Conservation (phyloP, 306 rosid species). For the Gastrolobium villosum region DNA sequence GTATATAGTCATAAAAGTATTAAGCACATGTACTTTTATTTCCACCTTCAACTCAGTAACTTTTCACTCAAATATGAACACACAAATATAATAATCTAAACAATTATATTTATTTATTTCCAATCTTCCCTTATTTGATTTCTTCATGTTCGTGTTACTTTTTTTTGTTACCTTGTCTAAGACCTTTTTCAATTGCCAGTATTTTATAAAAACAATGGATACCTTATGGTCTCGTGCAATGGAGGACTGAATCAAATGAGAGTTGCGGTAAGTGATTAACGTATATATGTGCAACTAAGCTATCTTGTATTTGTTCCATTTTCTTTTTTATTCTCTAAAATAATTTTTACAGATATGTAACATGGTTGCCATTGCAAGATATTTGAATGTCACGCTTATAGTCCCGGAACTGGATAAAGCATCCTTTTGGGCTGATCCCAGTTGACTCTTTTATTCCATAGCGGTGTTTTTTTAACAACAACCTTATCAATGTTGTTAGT, state of each 20-base stretch:
- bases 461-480: not conserved
- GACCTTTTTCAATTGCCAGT: conserved; percentile 58
- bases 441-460: conserved; percentile 56
- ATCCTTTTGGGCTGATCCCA: conserved; percentile 99
- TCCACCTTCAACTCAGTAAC: not conserved
- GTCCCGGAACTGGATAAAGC: no score
- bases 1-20: conserved; percentile 17
- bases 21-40: conserved; percentile 1
- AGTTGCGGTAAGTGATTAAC: no score
- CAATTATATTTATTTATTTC: conserved; percentile 35
- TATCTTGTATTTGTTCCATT: not conserved
- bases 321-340: conserved; percentile 1
- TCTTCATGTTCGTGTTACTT: not conserved
- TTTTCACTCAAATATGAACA: conserved; percentile 22
- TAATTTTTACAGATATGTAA: conserved; percentile 80
- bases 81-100: not conserved
- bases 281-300: no score
- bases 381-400: conserved; percentile 89
- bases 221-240: conserved; percentile 95
- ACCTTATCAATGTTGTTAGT: conserved; percentile 15
- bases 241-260: no score
- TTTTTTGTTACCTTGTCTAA: conserved; percentile 24
- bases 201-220: conserved; percentile 90
- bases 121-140: not conserved
- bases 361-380: conserved; percentile 96